phyloP scores from a whole-genome alignment of 495 filamentous ascomycete genomes.

The Penicillium bovifimosum region DNA sequence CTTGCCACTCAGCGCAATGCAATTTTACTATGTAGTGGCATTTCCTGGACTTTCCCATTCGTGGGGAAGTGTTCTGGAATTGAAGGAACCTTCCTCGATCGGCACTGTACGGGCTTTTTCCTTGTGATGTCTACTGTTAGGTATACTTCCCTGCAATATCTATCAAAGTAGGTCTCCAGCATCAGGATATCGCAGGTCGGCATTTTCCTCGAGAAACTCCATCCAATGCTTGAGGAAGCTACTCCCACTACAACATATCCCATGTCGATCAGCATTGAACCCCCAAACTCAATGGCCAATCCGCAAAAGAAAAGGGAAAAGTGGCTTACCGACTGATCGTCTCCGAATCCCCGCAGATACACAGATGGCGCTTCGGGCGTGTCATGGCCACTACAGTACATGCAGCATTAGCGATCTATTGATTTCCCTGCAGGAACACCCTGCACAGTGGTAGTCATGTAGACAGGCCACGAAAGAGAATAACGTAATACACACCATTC shows the following conservation, averaged over 20 bases:
- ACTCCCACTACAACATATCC: slow-evolving; percentile 53
- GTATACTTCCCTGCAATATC: background rate
- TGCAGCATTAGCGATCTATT: background rate
- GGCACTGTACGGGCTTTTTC: no score
- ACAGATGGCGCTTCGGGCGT: slow-evolving; percentile 80
- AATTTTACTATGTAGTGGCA: no score
- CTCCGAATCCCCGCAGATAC: slow-evolving; percentile 88
- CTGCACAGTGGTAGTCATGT: background rate
- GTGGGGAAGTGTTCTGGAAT: no score
- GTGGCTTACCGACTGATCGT: slow-evolving; percentile 72
- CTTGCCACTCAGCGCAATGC: no score
- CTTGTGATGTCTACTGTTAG: no score
- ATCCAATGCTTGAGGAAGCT: slow-evolving; percentile 85
- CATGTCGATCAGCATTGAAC: slow-evolving; percentile 2
- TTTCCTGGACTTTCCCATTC: no score
- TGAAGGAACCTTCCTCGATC: no score
- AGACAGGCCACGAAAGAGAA: background rate
- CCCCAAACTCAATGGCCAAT: background rate
- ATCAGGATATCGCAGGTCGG: slow-evolving; percentile 81
- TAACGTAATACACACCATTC: slow-evolving; percentile 57
- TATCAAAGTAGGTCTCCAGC: slow-evolving; percentile 47
- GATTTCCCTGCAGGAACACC: slow-evolving; percentile 1
- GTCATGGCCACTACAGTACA: slow-evolving; percentile 92
- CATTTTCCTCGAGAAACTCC: slow-evolving; percentile 76
- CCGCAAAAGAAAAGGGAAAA: background rate